Evolutionary conservation across 2,329 filamentous ascomycete species (phyloP), one percentile per base, ranked within the genome.

Genomic region (Blastomyces parvus): DNA sequence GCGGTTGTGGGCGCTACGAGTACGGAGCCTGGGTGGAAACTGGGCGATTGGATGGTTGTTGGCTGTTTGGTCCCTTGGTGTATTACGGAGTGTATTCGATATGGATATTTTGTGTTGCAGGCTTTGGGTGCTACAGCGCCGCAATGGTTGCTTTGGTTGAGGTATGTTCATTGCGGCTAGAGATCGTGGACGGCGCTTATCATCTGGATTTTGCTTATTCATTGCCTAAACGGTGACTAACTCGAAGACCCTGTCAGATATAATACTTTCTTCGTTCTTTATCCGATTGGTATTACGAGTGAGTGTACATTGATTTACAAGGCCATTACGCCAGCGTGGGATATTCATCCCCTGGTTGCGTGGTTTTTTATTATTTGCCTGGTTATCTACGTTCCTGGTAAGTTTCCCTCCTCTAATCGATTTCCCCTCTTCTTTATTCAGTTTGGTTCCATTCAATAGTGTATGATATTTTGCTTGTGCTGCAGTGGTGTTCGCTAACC

Each of bases 231-330:
- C 6, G 5, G 25, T 8, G 25, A 36, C 58, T 60, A 60, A 50
- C 63, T 22, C 25, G 25, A 50, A 22, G 27, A 44, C 46, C 59
- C 27, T 13, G 36, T 11, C 36, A 80, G 79, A 63, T 86, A 97
- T 78, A 96, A 95, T 76, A 91, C 90, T 8, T 99, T 99, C 78
- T 91, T 90, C 70, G 79, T 97, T 46, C 84, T 99, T 27, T 99
- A 99, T 77, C 94, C 94, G 0, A 74, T 97, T 64, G 94, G 94
- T 52, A 97, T 97, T 72, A 81, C 84, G 50, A 94, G 89, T 78
- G 94, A 99, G 82, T 90, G 88, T 71, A 85, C 83, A 76, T 82
- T 97, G 71, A 86, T 97, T 61, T 90, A 86, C 73, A 80, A 82
- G 63, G 86, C 90, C 0, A 83, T 88, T 59, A 81, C 77, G 14